phyloP scores from a whole-genome alignment of 805 yeast species.

The Metschnikowia kunwiensis region DNA sequence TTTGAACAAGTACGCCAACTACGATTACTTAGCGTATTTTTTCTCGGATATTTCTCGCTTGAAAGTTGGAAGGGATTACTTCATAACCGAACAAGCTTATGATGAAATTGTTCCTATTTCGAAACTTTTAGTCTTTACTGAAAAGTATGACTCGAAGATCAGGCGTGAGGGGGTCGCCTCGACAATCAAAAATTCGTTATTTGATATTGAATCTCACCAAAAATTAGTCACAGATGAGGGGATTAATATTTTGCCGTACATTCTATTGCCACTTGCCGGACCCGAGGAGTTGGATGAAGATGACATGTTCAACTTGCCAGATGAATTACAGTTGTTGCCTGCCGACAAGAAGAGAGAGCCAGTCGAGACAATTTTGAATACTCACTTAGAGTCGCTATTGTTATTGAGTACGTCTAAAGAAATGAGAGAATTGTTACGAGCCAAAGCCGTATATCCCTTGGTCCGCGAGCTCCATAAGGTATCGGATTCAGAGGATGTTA shows the following conservation, averaged over 20 bases:
- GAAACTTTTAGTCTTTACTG: slow-evolving; percentile 80
- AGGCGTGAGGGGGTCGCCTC: slow-evolving; percentile 93
- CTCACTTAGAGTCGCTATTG: slow-evolving; percentile 76
- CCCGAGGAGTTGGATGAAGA: slow-evolving; percentile 77
- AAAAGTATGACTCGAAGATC: slow-evolving; percentile 67
- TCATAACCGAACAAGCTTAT: slow-evolving; percentile 66
- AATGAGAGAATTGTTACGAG: slow-evolving; percentile 74
- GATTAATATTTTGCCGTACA: slow-evolving; percentile 75
- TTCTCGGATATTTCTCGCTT: slow-evolving; percentile 89
- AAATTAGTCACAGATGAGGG: slow-evolving; percentile 55
- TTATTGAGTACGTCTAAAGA: slow-evolving; percentile 72
- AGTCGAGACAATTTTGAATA: slow-evolving; percentile 55
- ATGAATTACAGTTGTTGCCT: slow-evolving; percentile 75
- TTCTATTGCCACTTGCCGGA: slow-evolving; percentile 76
- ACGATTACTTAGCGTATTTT: slow-evolving; percentile 79
- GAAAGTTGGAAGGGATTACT: slow-evolving; percentile 69
- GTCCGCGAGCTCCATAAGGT: slow-evolving; percentile 81
- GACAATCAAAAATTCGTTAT: slow-evolving; percentile 84
- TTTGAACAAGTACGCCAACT: slow-evolving; percentile 69
- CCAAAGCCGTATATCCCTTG: slow-evolving; percentile 80
- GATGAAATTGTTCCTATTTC: slow-evolving; percentile 77
- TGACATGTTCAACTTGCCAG: slow-evolving; percentile 84
- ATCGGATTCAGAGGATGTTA: slow-evolving; percentile 40
- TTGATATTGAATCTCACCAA: slow-evolving; percentile 70
- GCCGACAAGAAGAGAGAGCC: slow-evolving; percentile 79